Conservation (phyloP, 257 asterid genomes). For the Jacaranda copaia region DNA sequence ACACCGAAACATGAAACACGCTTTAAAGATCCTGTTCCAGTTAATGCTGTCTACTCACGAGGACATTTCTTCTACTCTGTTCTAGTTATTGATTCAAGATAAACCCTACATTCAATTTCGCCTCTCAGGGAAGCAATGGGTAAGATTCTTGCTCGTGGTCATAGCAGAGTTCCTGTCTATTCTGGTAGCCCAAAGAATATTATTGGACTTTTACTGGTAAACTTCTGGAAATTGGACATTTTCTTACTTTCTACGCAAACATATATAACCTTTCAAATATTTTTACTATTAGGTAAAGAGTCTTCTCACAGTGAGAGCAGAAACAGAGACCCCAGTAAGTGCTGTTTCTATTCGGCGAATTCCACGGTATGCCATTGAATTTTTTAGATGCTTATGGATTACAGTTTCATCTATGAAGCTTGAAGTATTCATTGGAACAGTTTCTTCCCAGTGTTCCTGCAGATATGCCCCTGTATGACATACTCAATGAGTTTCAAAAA, state of each 20-base stretch:
- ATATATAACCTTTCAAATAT: conserved; percentile 18
- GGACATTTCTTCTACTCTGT: background rate
- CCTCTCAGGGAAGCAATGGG: conserved; percentile 88
- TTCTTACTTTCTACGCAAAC: background rate
- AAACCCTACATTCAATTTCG: conserved; percentile 11
- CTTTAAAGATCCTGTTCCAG: background rate
- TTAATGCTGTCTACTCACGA: background rate
- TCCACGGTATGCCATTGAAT: conserved; percentile 65
- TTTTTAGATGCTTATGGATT: conserved; percentile 15
- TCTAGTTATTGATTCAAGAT: conserved; percentile 20
- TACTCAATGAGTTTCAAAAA: conserved; percentile 85
- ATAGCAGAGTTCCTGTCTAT: conserved; percentile 94
- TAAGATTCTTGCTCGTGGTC: conserved; percentile 89
- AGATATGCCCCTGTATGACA: conserved; percentile 93
- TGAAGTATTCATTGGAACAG: conserved; percentile 22
- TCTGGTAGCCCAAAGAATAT: conserved; percentile 75
- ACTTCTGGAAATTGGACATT: background rate
- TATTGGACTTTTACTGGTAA: conserved; percentile 87
- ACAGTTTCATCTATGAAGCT: conserved; percentile 2
- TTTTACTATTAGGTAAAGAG: conserved; percentile 70
- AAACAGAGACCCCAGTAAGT: conserved; percentile 90
- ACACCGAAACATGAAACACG: background rate
- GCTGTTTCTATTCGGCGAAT: conserved; percentile 88
- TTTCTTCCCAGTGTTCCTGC: conserved; percentile 74
- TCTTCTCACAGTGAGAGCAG: conserved; percentile 86